Evolutionary conservation across 2,329 filamentous ascomycete species (phyloP).

Genomic region (Cladobotryum mycophilum): DNA sequence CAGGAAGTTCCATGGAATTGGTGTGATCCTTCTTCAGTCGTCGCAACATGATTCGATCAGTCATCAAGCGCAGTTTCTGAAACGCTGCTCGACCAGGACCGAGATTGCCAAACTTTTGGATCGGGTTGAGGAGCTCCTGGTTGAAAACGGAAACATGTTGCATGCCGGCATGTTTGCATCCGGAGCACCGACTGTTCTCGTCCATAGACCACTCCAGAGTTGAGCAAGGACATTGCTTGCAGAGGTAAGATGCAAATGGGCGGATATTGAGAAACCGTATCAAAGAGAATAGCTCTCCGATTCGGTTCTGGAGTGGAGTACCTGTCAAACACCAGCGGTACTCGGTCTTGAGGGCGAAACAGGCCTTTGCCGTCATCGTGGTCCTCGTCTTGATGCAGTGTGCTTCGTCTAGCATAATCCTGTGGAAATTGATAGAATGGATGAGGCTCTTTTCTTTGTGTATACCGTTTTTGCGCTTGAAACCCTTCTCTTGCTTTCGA

Average conservation of each 20-base stretch:
- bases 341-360: constrained; percentile 78
- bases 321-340: constrained; percentile 97
- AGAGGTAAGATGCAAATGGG: constrained; percentile 91
- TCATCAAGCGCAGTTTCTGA: constrained; percentile 77
- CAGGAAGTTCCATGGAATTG: constrained; percentile 89
- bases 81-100: constrained; percentile 65
- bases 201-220: constrained; percentile 78
- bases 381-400: constrained; percentile 90
- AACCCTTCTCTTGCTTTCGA: constrained; percentile 87
- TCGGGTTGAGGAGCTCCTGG: constrained; percentile 87
- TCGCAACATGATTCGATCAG: constrained; percentile 90
- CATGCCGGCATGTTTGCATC: constrained; percentile 47
- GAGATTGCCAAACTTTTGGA: constrained; percentile 54
- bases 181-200: constrained; percentile 61
- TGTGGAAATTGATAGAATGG: constrained; percentile 81
- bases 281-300: constrained; percentile 93
- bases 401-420: constrained; percentile 89
- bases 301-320: constrained; percentile 92
- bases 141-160: constrained; percentile 65
- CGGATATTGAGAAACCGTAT: constrained; percentile 83
- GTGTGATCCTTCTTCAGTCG: constrained; percentile 92
- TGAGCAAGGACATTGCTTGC: constrained; percentile 77
- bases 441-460: constrained; percentile 76
- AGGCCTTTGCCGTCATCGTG: constrained; percentile 89
- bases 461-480: constrained; percentile 70